A percentile compares a stretch with the other conserved stretches of the same genome.
Evolutionary conservation across 139 green algal genomes (phyloP).

Genomic region (Axilococcus clingmanii): DNA sequence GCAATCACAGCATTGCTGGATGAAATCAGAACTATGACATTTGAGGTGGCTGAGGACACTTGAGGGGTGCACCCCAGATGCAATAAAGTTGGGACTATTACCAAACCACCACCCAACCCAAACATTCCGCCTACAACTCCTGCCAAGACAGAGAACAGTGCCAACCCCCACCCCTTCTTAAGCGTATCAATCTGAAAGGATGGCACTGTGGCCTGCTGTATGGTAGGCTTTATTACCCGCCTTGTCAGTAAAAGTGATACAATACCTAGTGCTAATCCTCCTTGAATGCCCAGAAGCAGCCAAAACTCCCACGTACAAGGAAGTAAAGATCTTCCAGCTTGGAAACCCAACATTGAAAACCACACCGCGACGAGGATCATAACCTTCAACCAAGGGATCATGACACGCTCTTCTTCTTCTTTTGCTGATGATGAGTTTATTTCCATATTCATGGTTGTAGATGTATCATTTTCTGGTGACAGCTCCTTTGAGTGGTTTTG

Average conservation of each 20-base stretch:
- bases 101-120: slow-evolving; percentile 6
- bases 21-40: slow-evolving; percentile 5
- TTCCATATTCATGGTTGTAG: no score
- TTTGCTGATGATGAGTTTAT: no score
- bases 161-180: not conserved
- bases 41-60: slow-evolving; percentile 6
- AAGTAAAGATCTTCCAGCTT: no score
- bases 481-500: slow-evolving; percentile 1
- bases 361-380: no score
- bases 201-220: not conserved
- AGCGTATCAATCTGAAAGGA: no score
- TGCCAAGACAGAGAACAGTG: not conserved
- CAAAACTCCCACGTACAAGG: no score
- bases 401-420: not conserved
- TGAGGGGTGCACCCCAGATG: slow-evolving; percentile 2
- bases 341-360: no score
- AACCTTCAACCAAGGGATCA: not conserved
- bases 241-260: no score
- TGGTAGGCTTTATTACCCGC: not conserved
- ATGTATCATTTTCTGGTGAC: not conserved
- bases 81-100: slow-evolving; percentile 3
- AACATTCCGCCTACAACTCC: slow-evolving; percentile 5
- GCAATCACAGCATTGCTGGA: not conserved
- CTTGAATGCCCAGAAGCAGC: no score
- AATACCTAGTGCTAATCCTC: no score